A percentile compares a stretch with the other conserved stretches of the same genome.
Conservation (phyloP, 805 yeast genomes). For the Cyberlindnera maritima region DNA sequence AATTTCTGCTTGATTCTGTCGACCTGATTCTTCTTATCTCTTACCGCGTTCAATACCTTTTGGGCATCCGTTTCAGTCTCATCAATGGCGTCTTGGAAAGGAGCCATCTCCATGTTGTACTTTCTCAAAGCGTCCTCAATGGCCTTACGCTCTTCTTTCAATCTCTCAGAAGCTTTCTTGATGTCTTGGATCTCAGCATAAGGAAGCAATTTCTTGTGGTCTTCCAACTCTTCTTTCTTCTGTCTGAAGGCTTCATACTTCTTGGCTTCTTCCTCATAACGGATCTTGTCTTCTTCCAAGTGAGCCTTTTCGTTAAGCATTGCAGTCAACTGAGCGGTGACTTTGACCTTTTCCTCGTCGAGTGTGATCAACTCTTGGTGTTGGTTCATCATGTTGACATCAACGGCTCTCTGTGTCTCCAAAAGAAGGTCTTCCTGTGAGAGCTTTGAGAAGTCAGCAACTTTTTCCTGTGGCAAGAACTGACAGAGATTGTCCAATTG, state of each 20-base stretch:
- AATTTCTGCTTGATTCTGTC: slow-evolving; percentile 18
- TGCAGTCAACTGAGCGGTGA: slow-evolving; percentile 36
- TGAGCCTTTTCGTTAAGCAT: slow-evolving; percentile 19
- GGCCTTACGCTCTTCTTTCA: slow-evolving; percentile 27
- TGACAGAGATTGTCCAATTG: slow-evolving; percentile 92
- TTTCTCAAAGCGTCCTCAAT: slow-evolving; percentile 29
- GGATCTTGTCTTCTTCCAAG: slow-evolving; percentile 31
- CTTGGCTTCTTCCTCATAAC: slow-evolving; percentile 47
- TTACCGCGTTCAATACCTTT: slow-evolving; percentile 28
- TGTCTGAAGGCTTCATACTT: slow-evolving; percentile 44
- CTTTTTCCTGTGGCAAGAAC: slow-evolving; percentile 92
- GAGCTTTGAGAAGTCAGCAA: slow-evolving; percentile 84
- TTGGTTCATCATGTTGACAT: slow-evolving; percentile 51
- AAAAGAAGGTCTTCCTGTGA: slow-evolving; percentile 69
- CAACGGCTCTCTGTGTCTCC: slow-evolving; percentile 82
- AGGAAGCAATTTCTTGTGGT: slow-evolving; percentile 46
- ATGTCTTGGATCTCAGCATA: slow-evolving; percentile 46
- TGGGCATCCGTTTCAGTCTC: slow-evolving; percentile 27
- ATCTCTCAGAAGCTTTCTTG: slow-evolving; percentile 14
- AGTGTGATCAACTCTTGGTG: slow-evolving; percentile 56
- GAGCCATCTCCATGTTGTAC: slow-evolving; percentile 24
- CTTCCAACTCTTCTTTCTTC: slow-evolving; percentile 43
- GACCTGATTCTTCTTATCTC: slow-evolving; percentile 25
- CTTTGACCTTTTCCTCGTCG: slow-evolving; percentile 41
- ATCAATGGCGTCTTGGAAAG: slow-evolving; percentile 21